Base-by-base conservation (phyloP, 208 protist genomes). In the Strigomonas culicis region DNA sequence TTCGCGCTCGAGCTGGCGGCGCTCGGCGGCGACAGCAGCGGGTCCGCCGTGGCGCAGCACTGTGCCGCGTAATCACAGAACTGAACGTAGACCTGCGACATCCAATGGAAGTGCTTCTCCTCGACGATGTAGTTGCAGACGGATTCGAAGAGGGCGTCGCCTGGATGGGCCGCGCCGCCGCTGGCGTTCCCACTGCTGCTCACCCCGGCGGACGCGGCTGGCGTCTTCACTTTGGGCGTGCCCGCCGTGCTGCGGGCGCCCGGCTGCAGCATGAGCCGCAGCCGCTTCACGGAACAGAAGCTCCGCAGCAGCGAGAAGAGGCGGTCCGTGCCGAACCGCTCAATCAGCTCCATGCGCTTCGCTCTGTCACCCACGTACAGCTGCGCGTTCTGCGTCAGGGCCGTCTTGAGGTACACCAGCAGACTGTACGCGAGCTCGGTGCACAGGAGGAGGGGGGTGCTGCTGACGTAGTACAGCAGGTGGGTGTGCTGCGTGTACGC, bases 221-320 rank as follows among this genome's bases (percentile, higher is more conserved):
- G 8, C 13, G 36, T 41, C 13, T 41, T 41, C 8, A 17, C 13
- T 6, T 41, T 41, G 36, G 8, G 6, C 8, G 8, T 41, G 36
- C 36, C 36, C 4, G 13, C 39, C 43, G 56, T 30, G 21, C 17
- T 8, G 19, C 2, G 41, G 22, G 76, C 58, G 4, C 47, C 32
- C 6, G 32, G 21, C 27, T 70, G 66, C 34, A 84, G 56, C 77
- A 94, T 86, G 30, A 41, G 36, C 15, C 68, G 60, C 59, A 82
- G 87, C 36, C 62, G 75, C 46, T 72, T 70, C 11, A 74, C 32
- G 1, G 75, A 70, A 64, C 79, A 88, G 56, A 94, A 77, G 8
- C 63, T 69, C 17, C 76, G 57, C 3, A 94, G 63, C 25, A 94
- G 64, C 43, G 72, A 84, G 25, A 91, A 53, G 11, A 94, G 66